Percentiles rank a stretch among this genome's conserved stretches.
Conservation (phyloP, 148 eudicot genomes). For the Fallopia convolvulus region DNA sequence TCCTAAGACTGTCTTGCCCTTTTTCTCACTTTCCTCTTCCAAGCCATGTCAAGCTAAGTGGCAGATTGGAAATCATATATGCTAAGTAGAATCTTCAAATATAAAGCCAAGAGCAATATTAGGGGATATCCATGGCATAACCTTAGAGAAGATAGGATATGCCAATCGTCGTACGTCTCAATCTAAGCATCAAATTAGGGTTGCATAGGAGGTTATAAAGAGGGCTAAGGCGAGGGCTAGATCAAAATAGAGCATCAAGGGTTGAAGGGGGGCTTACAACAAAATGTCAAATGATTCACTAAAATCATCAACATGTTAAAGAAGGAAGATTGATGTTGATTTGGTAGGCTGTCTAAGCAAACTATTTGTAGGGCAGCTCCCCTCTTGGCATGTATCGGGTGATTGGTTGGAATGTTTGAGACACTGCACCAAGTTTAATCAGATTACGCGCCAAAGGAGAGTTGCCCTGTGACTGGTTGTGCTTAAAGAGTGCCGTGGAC, state of each 20-base stretch:
- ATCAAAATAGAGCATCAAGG: background rate
- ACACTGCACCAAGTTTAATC: background rate
- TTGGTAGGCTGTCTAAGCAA: background rate
- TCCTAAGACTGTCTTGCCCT: background rate
- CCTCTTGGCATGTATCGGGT: background rate
- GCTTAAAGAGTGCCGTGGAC: background rate
- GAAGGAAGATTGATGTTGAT: background rate
- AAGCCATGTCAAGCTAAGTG: background rate
- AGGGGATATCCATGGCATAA: constrained; percentile 7
- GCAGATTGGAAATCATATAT: background rate
- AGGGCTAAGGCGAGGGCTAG: background rate
- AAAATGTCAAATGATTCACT: no score
- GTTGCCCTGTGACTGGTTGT: constrained; percentile 17
- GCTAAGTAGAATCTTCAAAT: background rate
- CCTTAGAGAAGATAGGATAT: background rate
- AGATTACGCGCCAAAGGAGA: constrained; percentile 17
- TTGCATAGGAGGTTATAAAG: background rate
- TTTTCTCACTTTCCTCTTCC: background rate
- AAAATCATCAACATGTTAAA: no score
- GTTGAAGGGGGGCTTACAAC: background rate
- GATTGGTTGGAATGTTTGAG: background rate
- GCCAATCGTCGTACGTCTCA: background rate
- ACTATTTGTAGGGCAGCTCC: background rate
- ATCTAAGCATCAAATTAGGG: background rate
- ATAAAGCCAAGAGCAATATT: background rate